phyloP scores from a whole-genome alignment of 805 yeast species.

The Teunomyces cretensis region DNA sequence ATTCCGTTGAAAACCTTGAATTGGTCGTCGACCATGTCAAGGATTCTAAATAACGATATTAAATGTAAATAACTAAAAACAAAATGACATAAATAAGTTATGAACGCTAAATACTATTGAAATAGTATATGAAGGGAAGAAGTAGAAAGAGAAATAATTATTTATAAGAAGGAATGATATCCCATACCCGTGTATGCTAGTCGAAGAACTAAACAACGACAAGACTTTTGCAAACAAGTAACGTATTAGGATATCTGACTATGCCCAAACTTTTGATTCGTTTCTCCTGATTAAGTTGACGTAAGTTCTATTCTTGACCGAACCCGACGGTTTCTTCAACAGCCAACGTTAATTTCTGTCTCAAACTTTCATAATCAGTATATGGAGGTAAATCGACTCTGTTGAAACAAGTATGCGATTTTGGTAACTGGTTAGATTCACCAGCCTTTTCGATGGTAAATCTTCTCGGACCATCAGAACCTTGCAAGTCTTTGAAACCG shows the following conservation, averaged over 20 bases:
- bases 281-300: not conserved
- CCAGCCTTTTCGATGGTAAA: conserved; percentile 99
- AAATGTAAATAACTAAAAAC: conserved; percentile 3
- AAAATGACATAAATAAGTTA: conserved; percentile 1
- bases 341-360: conserved; percentile 89
- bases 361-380: conserved; percentile 76
- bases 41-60: not conserved
- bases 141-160: conserved; percentile 1
- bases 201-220: not conserved
- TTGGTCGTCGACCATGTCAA: not conserved
- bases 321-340: conserved; percentile 99
- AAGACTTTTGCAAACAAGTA: not conserved
- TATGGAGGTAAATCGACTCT: conserved; percentile 98
- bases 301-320: conserved; percentile 83
- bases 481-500: conserved; percentile 98
- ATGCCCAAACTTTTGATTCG: not conserved
- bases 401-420: conserved; percentile 97
- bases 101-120: conserved; percentile 4
- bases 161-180: not conserved
- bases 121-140: conserved; percentile 2
- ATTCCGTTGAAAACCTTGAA: not conserved
- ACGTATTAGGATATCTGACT: not conserved
- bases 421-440: conserved; percentile 87
- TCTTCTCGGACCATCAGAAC: conserved; percentile 98
- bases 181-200: not conserved